These are phyloP conservation scores for Albophoma yamanashiensis DNA, from an alignment of 2,329 filamentous ascomycete species.

Conservation along the genomic window DNA sequence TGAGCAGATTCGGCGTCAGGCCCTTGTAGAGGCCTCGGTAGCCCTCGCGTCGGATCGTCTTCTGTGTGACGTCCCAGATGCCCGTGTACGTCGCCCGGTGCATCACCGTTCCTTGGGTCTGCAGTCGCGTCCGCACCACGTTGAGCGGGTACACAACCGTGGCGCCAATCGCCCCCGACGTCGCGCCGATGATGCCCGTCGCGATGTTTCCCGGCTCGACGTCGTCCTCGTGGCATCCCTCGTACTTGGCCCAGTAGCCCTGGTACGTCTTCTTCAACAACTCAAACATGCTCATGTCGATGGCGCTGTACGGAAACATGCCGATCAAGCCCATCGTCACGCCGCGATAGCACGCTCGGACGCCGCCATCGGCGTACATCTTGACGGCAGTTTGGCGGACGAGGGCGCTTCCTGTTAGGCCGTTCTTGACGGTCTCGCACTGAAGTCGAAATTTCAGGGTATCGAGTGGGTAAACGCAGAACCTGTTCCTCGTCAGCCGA, in stretches of 20 bases:
- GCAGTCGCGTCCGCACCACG: slow-evolving; percentile 78
- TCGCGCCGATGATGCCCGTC: slow-evolving; percentile 81
- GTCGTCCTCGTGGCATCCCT: slow-evolving; percentile 73
- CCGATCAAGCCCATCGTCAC: slow-evolving; percentile 88
- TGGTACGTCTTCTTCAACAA: slow-evolving; percentile 71
- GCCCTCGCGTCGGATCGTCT: slow-evolving; percentile 77
- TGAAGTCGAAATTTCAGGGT: slow-evolving; percentile 77
- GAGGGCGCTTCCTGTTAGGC: slow-evolving; percentile 71
- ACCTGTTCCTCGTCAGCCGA: slow-evolving; percentile 32
- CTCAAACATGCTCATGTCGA: slow-evolving; percentile 94
- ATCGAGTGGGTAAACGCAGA: slow-evolving; percentile 90
- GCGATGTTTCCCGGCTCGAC: slow-evolving; percentile 70
- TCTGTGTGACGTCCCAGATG: slow-evolving; percentile 77
- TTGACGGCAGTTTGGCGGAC: slow-evolving; percentile 74
- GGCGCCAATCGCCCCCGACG: slow-evolving; percentile 84
- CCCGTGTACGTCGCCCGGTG: slow-evolving; percentile 86
- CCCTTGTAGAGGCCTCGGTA: slow-evolving; percentile 85
- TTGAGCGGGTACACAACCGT: slow-evolving; percentile 94
- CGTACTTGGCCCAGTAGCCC: slow-evolving; percentile 54
- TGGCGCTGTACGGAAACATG: slow-evolving; percentile 96
- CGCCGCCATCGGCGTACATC: slow-evolving; percentile 70
- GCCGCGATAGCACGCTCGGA: slow-evolving; percentile 77
- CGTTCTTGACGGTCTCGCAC: slow-evolving; percentile 83
- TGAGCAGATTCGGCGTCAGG: slow-evolving; percentile 86
- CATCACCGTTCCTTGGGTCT: slow-evolving; percentile 88